Base-by-base conservation (phyloP, 176 grass and related monocot genomes). In the Carex scoparia region DNA sequence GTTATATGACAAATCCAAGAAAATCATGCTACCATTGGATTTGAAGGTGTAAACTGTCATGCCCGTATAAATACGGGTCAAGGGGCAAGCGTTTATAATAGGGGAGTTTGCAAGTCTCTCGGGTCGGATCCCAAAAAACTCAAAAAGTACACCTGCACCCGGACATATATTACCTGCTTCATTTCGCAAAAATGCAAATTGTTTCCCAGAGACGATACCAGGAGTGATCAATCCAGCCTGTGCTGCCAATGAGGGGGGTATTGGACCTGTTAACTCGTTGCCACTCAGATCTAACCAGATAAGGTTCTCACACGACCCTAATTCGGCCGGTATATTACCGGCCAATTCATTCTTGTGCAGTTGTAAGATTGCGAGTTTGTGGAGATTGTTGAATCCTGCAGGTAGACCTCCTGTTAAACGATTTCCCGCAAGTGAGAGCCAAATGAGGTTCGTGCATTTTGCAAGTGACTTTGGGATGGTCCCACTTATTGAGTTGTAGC, bases 271-370 rank as follows among this genome's bases (percentile, higher is more conserved):
- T 79, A 95, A 86, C 60, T 10, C 8, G 71, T 99, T 99, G 91
- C 87, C 93, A 70, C 92, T 91, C 40, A 99, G 90, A 61, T 99
- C 96, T 12, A 99, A 88, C 96, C 96, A 99, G 79, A 99, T 99
- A 81, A 99, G 93, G 74, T 94, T 99, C 86, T 37, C 87, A 81
- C 93, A 95, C 37, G 35, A 86, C 16, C 96, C 96, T 31, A 99
- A 87, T 81, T 90, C 96, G 0, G 90, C 85, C 0, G 93, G 91
- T 68, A 99, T 81, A 56, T 10, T 65, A 0, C 96, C 96, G 0
- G 91, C 88, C 42, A 99, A 88, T 84, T 61, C 51, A 30, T 99
- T 99, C 69, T 87, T 92, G 74, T 95, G 86, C 48, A 99, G 79
- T 62, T 99, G 91, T 61, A 99, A 93, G 4, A 99, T 95, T 48